Evolutionary conservation across 352 stramenopile genomes (phyloP), one percentile per base, ranked within the genome.

Genomic region (Phytophthora syringae): DNA sequence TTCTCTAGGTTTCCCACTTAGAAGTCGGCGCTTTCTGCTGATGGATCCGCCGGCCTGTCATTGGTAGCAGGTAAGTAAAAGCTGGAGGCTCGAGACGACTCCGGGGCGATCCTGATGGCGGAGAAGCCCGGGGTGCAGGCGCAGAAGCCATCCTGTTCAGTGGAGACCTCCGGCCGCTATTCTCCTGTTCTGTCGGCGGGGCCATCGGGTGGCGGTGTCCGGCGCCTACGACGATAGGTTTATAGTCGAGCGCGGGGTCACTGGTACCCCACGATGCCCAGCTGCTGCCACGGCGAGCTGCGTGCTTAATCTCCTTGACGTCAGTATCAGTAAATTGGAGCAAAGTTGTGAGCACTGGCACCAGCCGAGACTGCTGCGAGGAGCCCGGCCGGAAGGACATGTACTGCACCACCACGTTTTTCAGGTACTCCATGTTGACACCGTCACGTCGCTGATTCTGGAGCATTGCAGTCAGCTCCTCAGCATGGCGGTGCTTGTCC

Each of bases 361-460:
- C 65, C 28, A 97, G 60, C 7, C 86, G 82, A 13, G 66, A 54
- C 59, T 94, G 89, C 66, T 97, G 80, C 34, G 81, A 92, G 30
- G 89, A 95, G 3, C 87, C 87, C 0, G 84, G 82, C 12, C 80
- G 86, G 70, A 97, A 94, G 16, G 84, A 92, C 86, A 97, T 94
- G 71, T 92, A 97, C 79, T 95, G 89, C 21, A 97, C 84, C 21
- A 97, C 86, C 16, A 97, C 86, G 52, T 97, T 97, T 65, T 97
- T 97, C 28, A 97, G 70, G 65, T 97, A 97, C 54, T 96, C 88
- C 86, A 97, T 92, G 66, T 97, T 95, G 27, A 97, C 86, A 27
- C 88, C 88, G 20, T 94, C 88, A 34, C 89, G 85, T 6, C 86
- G 83, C 52, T 95, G 86, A 15, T 80, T 91, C 57, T 93, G 86